These are phyloP conservation scores for Cyberlindnera maritima DNA, from an alignment of 805 yeast genomes.

Conservation along the genomic window DNA sequence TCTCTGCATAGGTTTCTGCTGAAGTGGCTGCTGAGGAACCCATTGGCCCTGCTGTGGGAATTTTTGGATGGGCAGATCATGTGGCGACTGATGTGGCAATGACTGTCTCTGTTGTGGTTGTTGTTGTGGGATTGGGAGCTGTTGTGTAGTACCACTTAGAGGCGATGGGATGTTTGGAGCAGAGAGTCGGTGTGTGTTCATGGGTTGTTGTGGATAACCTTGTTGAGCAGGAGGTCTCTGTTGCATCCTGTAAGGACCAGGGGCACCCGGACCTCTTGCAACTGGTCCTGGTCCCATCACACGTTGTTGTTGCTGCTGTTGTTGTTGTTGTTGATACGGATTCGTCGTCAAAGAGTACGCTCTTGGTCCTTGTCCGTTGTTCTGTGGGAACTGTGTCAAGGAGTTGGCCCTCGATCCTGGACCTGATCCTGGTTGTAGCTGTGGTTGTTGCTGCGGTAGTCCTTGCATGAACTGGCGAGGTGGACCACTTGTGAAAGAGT, in stretches of 20 bases:
- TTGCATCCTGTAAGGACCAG: background rate
- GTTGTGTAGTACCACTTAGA: slow-evolving; percentile 9
- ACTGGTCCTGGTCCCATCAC: background rate
- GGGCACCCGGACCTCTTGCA: background rate
- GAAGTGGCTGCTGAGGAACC: too few species aligned
- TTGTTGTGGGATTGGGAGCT: background rate
- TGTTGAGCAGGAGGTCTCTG: slow-evolving; percentile 1
- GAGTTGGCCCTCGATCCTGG: slow-evolving; percentile 22
- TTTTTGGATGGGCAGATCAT: slow-evolving; percentile 6
- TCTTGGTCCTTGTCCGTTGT: slow-evolving; percentile 9
- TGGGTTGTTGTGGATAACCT: slow-evolving; percentile 8
- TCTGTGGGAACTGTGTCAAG: slow-evolving; percentile 9
- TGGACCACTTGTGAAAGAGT: slow-evolving; percentile 38
- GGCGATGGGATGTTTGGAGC: slow-evolving; percentile 22
- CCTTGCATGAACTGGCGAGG: too few species aligned
- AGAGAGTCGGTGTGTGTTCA: slow-evolving; percentile 16
- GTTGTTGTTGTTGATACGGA: slow-evolving; percentile 17
- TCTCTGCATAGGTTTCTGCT: background rate
- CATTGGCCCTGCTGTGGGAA: background rate
- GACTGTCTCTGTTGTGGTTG: background rate
- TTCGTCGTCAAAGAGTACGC: slow-evolving; percentile 24
- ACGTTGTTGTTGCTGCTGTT: background rate
- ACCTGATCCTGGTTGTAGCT: slow-evolving; percentile 2
- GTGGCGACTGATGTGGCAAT: background rate
- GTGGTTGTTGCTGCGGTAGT: slow-evolving; percentile 25